These are phyloP conservation scores for Asterophora parasitica DNA, from an alignment of 768 basidiomycete species.

Conservation along the genomic window DNA sequence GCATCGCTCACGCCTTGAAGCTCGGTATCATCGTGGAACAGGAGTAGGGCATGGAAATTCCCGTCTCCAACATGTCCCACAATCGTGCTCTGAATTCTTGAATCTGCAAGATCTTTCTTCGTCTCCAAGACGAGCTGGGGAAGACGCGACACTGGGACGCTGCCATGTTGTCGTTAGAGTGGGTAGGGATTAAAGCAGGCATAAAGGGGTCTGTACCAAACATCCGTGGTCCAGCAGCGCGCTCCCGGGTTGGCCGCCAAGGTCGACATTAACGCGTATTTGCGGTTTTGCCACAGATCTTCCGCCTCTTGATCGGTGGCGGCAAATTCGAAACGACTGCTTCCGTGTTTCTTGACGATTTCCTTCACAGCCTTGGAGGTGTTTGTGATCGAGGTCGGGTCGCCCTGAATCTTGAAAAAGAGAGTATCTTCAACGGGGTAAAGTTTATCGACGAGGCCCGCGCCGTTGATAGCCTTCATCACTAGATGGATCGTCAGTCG, in stretches of 20 bases:
- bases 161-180: slow-evolving; percentile 16
- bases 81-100: slow-evolving; percentile 60
- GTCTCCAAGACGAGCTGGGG: slow-evolving; percentile 73
- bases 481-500: slow-evolving; percentile 31
- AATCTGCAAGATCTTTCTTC: slow-evolving; percentile 64
- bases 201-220: slow-evolving; percentile 54
- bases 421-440: slow-evolving; percentile 75
- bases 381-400: slow-evolving; percentile 49
- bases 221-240: slow-evolving; percentile 84
- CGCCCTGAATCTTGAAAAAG: slow-evolving; percentile 91
- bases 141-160: slow-evolving; percentile 66
- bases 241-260: slow-evolving; percentile 58
- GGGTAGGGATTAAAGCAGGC: neutral
- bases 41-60: slow-evolving; percentile 49
- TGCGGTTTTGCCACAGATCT: slow-evolving; percentile 79
- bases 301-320: slow-evolving; percentile 70
- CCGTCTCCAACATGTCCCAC: slow-evolving; percentile 83
- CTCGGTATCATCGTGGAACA: slow-evolving; percentile 59
- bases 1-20: slow-evolving; percentile 48
- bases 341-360: slow-evolving; percentile 65
- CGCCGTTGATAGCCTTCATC: slow-evolving; percentile 73
- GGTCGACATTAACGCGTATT: slow-evolving; percentile 74
- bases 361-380: slow-evolving; percentile 54
- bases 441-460: slow-evolving; percentile 52
- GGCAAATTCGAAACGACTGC: slow-evolving; percentile 68